phyloP scores from a whole-genome alignment of 495 filamentous ascomycete species.

The Copromyces sp. region DNA sequence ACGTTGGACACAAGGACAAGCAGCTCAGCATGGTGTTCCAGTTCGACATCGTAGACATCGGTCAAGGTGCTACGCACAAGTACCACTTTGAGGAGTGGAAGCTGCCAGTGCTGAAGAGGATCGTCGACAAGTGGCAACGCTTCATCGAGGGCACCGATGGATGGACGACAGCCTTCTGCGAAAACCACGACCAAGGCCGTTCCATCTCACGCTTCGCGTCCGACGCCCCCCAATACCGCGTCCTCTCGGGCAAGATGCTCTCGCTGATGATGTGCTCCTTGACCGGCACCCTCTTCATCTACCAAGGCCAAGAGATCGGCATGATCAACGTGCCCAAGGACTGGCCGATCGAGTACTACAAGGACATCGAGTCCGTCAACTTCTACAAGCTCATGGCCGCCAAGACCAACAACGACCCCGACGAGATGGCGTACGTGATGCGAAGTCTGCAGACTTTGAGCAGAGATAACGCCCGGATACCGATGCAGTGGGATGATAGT shows the following conservation, averaged over 20 bases:
- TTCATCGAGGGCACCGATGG: constrained; percentile 60
- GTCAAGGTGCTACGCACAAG: constrained; percentile 38
- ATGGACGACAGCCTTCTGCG: constrained; percentile 64
- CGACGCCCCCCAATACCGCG: constrained; percentile 37
- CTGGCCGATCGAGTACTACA: constrained; percentile 60
- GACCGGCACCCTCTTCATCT: constrained; percentile 61
- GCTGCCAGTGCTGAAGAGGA: constrained; percentile 46
- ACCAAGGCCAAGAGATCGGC: constrained; percentile 69
- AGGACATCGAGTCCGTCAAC: constrained; percentile 60
- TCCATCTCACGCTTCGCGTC: constrained; percentile 9
- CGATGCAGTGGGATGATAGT: constrained; percentile 51
- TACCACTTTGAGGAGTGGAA: constrained; percentile 31
- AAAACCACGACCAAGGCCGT: constrained; percentile 48
- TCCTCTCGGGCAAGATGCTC: constrained; percentile 49
- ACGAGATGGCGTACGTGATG: constrained; percentile 45
- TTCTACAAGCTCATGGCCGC: constrained; percentile 39
- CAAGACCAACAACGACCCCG: constrained; percentile 15
- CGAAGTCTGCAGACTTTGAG: constrained; percentile 45
- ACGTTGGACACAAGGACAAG: constrained; percentile 44
- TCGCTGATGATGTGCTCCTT: constrained; percentile 32
- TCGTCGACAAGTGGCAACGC: constrained; percentile 54
- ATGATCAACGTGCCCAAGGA: constrained; percentile 58
- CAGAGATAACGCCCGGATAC: constrained; percentile 45
- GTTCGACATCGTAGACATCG: constrained; percentile 56
- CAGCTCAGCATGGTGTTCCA: constrained; percentile 72